Evolutionary conservation across 2,329 filamentous ascomycete genomes (phyloP), one percentile per base, ranked within the genome.

Genomic region (Colletotrichum cuscutae): DNA sequence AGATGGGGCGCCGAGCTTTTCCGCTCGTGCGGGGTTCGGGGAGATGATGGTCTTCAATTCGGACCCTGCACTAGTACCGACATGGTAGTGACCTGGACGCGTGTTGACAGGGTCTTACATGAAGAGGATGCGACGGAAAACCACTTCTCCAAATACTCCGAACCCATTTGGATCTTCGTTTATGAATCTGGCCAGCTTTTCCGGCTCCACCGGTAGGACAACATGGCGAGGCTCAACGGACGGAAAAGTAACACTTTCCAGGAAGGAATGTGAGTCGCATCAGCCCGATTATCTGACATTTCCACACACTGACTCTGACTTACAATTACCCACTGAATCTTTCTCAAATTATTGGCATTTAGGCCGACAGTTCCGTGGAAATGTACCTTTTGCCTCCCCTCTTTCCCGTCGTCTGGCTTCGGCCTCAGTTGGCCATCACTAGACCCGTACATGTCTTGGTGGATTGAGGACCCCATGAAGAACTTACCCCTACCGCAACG

Each of bases 1-100:
- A 68, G 56, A 66, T 66, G 68, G 68, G 62, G 68, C 56, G 68
- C 68, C 68, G 54, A 71, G 68, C 68, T 71, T 71, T 71, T 71
- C 68, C 68, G 68, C 58, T 66, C 46, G 68, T 66, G 68, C 68
- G 68, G 68, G 68, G 68, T 60, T 71, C 65, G 49, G 68, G 68
- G 37, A 42, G 26, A 35, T 28, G 61, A 35, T 28, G 61, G 35
- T 53, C 37, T 37, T 46, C 13, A 46, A 66, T 60, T 71, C 49
- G 32, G 56, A 71, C 68, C 68, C 68, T 60, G 62, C 68, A 35
- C 68, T 71, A 66, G 56, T 66, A 26, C 26, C 26, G 26, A 26
- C 26, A 26, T 26, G 26, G 26, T 26, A 26, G 26, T 26, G 26
- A 26, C 26, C 26, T 26, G 42, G 52, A 46, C 32, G 32, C 15